These are phyloP conservation scores for Dendrocalamus sinicus DNA, from an alignment of 176 grass and related monocot genomes.

Conservation along the genomic window DNA sequence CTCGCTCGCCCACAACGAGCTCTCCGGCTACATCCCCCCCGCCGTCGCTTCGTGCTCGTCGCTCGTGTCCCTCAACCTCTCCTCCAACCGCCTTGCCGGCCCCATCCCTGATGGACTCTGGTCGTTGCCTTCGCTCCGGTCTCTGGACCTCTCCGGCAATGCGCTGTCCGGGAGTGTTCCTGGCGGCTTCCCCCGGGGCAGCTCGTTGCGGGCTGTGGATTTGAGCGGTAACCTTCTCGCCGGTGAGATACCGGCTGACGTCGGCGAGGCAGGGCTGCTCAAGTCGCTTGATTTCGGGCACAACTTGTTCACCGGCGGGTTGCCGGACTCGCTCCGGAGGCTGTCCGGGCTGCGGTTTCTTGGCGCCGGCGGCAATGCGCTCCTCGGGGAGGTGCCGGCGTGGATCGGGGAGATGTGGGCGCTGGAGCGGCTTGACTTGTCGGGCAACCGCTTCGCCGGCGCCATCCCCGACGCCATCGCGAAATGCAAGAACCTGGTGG, in stretches of 20 bases:
- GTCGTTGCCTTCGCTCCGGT: slow-evolving; percentile 73
- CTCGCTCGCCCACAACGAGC: slow-evolving; percentile 64
- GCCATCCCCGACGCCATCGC: slow-evolving; percentile 67
- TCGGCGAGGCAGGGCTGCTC: slow-evolving; percentile 66
- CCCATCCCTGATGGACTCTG: slow-evolving; percentile 66
- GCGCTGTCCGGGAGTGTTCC: slow-evolving; percentile 65
- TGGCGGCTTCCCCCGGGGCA: slow-evolving; percentile 51
- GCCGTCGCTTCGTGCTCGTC: slow-evolving; percentile 68
- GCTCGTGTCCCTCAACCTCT: slow-evolving; percentile 77
- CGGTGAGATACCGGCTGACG: slow-evolving; percentile 70
- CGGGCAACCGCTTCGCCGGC: slow-evolving; percentile 69
- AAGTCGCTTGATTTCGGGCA: slow-evolving; percentile 75
- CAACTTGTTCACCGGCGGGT: slow-evolving; percentile 65
- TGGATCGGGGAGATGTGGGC: slow-evolving; percentile 91
- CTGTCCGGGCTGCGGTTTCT: slow-evolving; percentile 61
- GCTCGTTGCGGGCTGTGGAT: slow-evolving; percentile 57
- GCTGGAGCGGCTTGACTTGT: slow-evolving; percentile 74
- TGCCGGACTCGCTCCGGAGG: slow-evolving; percentile 68
- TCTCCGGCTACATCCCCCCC: slow-evolving; percentile 63
- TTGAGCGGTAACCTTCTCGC: slow-evolving; percentile 76
- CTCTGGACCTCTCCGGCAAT: slow-evolving; percentile 83
- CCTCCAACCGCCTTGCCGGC: slow-evolving; percentile 72
- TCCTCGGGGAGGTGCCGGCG: slow-evolving; percentile 59
- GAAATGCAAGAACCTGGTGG: slow-evolving; percentile 61
- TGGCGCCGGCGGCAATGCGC: slow-evolving; percentile 63